Evolutionary conservation across 768 basidiomycete genomes (phyloP).

Genomic region (Nevesoporus exiguus): DNA sequence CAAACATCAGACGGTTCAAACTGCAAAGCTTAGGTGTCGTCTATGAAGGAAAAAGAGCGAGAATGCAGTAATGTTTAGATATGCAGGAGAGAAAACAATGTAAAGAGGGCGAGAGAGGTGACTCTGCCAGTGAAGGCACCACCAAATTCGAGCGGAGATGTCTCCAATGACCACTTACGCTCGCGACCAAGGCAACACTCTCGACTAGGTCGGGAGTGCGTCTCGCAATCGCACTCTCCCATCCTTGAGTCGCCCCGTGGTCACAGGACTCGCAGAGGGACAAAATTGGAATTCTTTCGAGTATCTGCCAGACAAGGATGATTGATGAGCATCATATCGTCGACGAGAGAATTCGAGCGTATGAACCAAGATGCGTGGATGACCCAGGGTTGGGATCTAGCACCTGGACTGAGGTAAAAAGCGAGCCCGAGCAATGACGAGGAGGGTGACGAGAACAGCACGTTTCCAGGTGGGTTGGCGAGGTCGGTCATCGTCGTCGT

Average conservation of each 20-base stretch:
- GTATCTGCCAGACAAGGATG: constrained; percentile 56
- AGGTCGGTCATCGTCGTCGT: no score
- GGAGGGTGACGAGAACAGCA: constrained; percentile 38
- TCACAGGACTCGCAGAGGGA: constrained; percentile 80
- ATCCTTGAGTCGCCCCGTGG: constrained; percentile 73
- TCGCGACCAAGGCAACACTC: no score
- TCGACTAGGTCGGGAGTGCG: constrained; percentile 40
- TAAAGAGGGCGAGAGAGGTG: background rate
- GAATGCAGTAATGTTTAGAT: background rate
- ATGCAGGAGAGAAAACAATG: background rate
- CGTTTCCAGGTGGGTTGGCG: constrained; percentile 44
- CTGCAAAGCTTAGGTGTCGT: no score
- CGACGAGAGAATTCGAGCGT: background rate
- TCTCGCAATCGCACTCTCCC: constrained; percentile 70
- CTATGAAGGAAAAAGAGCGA: no score
- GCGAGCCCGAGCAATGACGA: constrained; percentile 46
- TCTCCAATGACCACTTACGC: background rate
- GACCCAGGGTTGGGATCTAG: constrained; percentile 39
- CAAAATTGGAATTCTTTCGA: constrained; percentile 79
- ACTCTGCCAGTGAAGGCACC: background rate
- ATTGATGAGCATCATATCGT: background rate
- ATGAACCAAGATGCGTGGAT: constrained; percentile 64
- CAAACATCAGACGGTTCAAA: no score
- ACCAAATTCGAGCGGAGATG: background rate
- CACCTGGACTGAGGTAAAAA: constrained; percentile 30